Evolutionary conservation across 805 yeast species (phyloP).

Genomic region (Priceomyces medius): DNA sequence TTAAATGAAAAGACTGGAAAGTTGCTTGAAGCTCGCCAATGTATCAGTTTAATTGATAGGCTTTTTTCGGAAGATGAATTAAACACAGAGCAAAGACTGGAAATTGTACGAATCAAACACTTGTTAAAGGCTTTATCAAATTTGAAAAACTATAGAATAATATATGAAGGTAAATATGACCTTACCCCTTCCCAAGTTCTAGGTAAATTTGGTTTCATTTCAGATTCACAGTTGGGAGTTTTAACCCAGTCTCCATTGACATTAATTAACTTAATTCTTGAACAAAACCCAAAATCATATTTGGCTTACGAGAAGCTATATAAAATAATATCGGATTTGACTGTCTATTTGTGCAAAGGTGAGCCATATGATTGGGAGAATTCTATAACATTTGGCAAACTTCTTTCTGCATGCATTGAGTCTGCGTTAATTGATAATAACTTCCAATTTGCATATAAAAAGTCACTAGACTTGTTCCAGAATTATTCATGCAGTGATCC

Average conservation of each 20-base stretch:
- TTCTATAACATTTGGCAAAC: constrained; percentile 24
- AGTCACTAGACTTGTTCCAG: constrained; percentile 39
- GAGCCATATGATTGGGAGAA: constrained; percentile 6
- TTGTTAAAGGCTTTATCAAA: constrained; percentile 34
- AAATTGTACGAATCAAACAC: constrained; percentile 27
- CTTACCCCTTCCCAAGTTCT: constrained; percentile 40
- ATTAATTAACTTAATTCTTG: constrained; percentile 46
- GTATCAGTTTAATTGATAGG: constrained; percentile 26
- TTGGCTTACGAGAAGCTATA: constrained; percentile 41
- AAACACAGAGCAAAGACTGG: constrained; percentile 4
- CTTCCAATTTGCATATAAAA: constrained; percentile 55
- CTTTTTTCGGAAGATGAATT: constrained; percentile 4
- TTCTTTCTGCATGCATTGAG: constrained; percentile 58
- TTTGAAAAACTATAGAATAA: constrained; percentile 36
- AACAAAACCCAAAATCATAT: constrained; percentile 54
- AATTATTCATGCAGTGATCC: constrained; percentile 12
- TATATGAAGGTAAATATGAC: constrained; percentile 29
- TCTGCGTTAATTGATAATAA: constrained; percentile 62
- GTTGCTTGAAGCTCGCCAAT: constrained; percentile 23
- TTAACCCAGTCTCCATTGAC: constrained; percentile 26
- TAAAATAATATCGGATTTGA: constrained; percentile 40
- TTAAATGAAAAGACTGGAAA: constrained; percentile 35
- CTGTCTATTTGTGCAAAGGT: constrained; percentile 34
- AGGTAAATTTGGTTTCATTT: constrained; percentile 19
- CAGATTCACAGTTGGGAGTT: constrained; percentile 2